Percentiles rank a stretch among this genome's conserved stretches.
phyloP scores from a whole-genome alignment of 768 basidiomycete species.

The Tubosaeta brunneosetosa region DNA sequence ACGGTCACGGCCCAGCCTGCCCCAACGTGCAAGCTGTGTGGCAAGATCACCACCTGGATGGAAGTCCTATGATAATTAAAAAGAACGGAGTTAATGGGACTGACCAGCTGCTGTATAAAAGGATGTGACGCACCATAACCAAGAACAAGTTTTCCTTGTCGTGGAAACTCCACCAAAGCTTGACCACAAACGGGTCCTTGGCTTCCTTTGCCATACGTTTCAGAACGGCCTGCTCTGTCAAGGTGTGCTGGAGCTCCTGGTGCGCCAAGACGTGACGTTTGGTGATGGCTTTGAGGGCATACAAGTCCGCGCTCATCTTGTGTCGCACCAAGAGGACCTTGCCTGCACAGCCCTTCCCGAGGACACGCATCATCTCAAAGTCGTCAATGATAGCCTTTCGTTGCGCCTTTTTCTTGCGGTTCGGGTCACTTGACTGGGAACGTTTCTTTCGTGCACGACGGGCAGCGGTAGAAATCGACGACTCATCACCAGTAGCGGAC shows the following conservation, averaged over 20 bases:
- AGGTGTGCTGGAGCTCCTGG: conserved; percentile 92
- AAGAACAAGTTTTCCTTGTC: conserved; percentile 96
- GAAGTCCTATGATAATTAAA: conserved; percentile 59
- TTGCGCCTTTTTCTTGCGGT: conserved; percentile 46
- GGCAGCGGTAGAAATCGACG: conserved; percentile 59
- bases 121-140: conserved; percentile 66
- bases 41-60: conserved; percentile 96
- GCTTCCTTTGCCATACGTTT: conserved; percentile 89
- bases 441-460: conserved; percentile 51
- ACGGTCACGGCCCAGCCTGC: conserved; percentile 86
- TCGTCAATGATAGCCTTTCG: conserved; percentile 81
- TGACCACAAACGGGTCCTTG: conserved; percentile 91
- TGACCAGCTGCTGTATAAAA: conserved; percentile 11
- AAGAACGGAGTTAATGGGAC: conserved; percentile 9
- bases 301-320: conserved; percentile 64
- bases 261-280: conserved; percentile 96
- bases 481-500: conserved; percentile 65
- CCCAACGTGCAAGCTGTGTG: conserved; percentile 95
- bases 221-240: conserved; percentile 94
- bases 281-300: conserved; percentile 96
- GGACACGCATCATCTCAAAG: conserved; percentile 95
- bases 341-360: conserved; percentile 97
- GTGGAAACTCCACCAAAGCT: conserved; percentile 96
- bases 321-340: conserved; percentile 91
- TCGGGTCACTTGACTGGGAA: conserved; percentile 45